These are phyloP conservation scores for Xylaria acuta DNA, from an alignment of 495 filamentous ascomycete genomes.

Conservation along the genomic window DNA sequence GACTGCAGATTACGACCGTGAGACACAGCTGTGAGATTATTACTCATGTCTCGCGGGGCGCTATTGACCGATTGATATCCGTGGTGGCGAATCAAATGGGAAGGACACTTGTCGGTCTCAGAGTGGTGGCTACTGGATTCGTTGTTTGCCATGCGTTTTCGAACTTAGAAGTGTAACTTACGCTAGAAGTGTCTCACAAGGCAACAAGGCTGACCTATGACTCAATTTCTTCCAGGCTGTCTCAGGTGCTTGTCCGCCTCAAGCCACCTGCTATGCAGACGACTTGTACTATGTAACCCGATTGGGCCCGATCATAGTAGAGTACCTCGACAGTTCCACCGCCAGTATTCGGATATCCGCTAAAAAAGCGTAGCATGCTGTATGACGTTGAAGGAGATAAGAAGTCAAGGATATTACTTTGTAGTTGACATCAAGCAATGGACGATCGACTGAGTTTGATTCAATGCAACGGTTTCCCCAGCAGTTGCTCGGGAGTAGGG, in stretches of 20 bases:
- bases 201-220: constrained; percentile 7
- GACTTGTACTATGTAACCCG: not conserved
- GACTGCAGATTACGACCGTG: not conserved
- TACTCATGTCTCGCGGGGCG: not conserved
- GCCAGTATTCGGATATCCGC: no score
- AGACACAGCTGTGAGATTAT: not conserved
- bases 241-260: not conserved
- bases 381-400: not conserved
- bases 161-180: not conserved
- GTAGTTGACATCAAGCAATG: not conserved
- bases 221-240: not conserved
- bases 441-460: not conserved
- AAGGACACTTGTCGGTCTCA: constrained; percentile 12
- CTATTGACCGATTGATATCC: not conserved
- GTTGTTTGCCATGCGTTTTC: not conserved
- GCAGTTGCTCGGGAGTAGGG: not conserved
- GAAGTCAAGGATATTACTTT: not conserved
- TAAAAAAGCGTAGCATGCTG: no score
- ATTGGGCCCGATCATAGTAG: not conserved
- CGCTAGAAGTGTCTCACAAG: not conserved
- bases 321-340: not conserved
- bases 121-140: not conserved
- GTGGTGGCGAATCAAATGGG: not conserved
- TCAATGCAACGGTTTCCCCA: not conserved
- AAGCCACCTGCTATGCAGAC: not conserved